Evolutionary conservation across 2,329 filamentous ascomycete genomes (phyloP).

Genomic region (Botrytis cinerea): DNA sequence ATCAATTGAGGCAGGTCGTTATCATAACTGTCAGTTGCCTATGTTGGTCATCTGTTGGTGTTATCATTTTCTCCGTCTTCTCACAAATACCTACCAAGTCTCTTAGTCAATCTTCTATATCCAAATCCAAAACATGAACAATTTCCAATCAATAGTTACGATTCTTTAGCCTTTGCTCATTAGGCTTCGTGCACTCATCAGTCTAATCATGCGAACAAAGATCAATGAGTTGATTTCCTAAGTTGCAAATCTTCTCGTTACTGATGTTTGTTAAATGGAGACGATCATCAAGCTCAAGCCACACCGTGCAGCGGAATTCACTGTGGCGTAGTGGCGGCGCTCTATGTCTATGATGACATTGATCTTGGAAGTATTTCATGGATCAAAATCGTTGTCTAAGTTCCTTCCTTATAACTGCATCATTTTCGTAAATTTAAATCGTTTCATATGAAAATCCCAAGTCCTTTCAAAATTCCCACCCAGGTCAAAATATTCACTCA

Average conservation of each 20-base stretch:
- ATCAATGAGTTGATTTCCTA: not conserved
- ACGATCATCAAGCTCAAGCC: not conserved
- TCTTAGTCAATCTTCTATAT: not conserved
- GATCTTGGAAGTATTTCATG: not conserved
- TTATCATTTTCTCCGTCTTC: not conserved
- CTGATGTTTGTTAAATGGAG: not conserved
- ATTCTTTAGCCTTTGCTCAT: not conserved
- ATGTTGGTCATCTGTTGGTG: not conserved
- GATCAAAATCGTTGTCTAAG: not conserved
- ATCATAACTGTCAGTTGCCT: not conserved
- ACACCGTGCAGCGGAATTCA: not conserved
- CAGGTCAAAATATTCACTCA: not conserved
- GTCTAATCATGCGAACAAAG: not conserved
- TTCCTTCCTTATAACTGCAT: not conserved
- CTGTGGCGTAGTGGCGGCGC: not conserved
- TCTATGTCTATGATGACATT: slow-evolving; percentile 17
- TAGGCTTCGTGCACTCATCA: not conserved
- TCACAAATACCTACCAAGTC: not conserved
- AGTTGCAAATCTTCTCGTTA: not conserved
- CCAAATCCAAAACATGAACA: not conserved
- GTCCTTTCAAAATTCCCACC: not conserved
- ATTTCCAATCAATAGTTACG: not conserved
- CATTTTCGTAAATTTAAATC: not conserved
- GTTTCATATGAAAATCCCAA: not conserved
- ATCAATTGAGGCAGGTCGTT: not conserved